These are phyloP conservation scores for Dryadomyces sulphureus DNA, from an alignment of 2,329 filamentous ascomycete genomes.

Conservation along the genomic window DNA sequence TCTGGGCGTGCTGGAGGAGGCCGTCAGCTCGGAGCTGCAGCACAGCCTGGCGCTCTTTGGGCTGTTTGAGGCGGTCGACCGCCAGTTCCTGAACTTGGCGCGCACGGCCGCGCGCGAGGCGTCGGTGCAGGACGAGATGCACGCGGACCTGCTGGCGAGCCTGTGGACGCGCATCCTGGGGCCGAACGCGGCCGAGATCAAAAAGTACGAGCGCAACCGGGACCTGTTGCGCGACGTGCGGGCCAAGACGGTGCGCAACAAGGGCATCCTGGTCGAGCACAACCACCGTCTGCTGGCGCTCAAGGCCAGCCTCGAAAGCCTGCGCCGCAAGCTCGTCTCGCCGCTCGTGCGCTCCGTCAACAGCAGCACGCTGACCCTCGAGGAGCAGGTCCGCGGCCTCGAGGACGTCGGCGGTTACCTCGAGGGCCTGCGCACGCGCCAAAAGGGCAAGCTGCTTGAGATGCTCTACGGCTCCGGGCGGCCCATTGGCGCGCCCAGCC, in stretches of 20 bases:
- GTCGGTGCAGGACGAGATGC: conserved; percentile 62
- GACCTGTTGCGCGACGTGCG: conserved; percentile 65
- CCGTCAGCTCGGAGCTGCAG: conserved; percentile 70
- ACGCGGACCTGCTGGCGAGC: conserved; percentile 60
- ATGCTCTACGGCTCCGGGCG: conserved; percentile 48
- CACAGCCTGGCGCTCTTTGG: conserved; percentile 69
- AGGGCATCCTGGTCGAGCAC: conserved; percentile 72
- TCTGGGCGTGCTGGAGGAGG: conserved; percentile 73
- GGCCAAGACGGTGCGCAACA: conserved; percentile 73
- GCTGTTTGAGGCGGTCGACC: conserved; percentile 84
- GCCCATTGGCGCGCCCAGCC: not conserved
- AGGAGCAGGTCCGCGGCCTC: conserved; percentile 74
- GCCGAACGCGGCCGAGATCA: conserved; percentile 55
- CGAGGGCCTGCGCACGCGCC: conserved; percentile 56
- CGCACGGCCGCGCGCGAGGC: conserved; percentile 74
- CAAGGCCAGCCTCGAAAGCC: conserved; percentile 74
- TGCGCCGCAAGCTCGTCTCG: conserved; percentile 69
- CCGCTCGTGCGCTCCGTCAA: conserved; percentile 63
- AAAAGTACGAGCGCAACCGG: conserved; percentile 86
- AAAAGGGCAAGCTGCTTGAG: conserved; percentile 74
- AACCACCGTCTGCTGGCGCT: conserved; percentile 71
- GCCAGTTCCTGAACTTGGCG: conserved; percentile 77
- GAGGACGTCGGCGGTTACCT: conserved; percentile 69
- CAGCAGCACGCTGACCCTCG: conserved; percentile 56
- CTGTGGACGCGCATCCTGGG: conserved; percentile 81